phyloP scores from a whole-genome alignment of 2,329 filamentous ascomycete genomes.

The Teratosphaeria viscida region DNA sequence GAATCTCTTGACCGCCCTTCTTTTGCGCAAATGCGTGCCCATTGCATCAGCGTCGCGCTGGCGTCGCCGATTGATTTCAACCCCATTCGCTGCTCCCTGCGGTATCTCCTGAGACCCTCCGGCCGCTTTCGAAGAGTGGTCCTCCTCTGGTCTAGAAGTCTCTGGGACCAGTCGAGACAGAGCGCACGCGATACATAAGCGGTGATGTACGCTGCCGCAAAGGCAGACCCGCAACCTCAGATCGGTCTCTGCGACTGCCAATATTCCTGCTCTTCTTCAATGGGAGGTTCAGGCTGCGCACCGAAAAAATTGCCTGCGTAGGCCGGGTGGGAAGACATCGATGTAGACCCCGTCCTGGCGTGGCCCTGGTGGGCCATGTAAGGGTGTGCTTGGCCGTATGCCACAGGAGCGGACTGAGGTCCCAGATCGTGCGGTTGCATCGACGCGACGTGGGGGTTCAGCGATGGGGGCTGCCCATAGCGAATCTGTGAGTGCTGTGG shows the following conservation, averaged over 20 bases:
- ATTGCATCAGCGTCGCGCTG: neutral
- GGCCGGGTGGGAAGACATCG: neutral
- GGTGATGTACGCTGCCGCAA: neutral
- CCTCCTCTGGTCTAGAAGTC: neutral
- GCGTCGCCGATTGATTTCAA: neutral
- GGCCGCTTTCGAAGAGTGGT: neutral
- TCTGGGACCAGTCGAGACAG: neutral
- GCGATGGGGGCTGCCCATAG: neutral
- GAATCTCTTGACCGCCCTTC: neutral
- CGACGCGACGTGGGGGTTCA: neutral
- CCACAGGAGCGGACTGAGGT: conserved; percentile 2
- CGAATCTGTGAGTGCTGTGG: neutral
- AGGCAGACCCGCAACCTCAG: neutral
- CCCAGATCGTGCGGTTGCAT: conserved; percentile 1
- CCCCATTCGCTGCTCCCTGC: neutral
- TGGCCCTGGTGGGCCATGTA: neutral
- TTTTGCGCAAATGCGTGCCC: neutral
- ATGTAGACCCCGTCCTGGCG: neutral
- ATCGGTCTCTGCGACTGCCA: neutral
- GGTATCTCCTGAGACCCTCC: neutral
- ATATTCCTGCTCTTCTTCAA: neutral
- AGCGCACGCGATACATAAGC: neutral
- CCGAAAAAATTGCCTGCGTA: neutral
- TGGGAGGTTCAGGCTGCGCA: neutral
- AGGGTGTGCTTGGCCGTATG: neutral